These are phyloP conservation scores for Colletotrichum sp. DNA, from an alignment of 2,329 filamentous ascomycete species.

Conservation along the genomic window DNA sequence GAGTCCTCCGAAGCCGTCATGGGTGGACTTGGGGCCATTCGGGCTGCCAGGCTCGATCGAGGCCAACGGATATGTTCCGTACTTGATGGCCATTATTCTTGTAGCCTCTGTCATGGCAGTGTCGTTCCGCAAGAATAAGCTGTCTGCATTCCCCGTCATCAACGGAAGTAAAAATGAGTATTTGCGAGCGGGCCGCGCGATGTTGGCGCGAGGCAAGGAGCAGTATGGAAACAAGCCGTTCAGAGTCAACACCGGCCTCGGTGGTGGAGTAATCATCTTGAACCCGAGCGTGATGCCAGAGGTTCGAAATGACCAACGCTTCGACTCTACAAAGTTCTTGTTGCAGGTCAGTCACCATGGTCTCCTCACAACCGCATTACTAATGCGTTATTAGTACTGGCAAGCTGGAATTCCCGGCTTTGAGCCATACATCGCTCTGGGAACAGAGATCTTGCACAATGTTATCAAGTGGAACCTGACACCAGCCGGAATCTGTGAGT, in stretches of 20 bases:
- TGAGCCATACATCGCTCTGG: background rate
- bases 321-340: conserved; percentile 5
- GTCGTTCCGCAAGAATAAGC: background rate
- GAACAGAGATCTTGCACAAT: conserved; percentile 10
- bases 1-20: background rate
- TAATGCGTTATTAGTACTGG: background rate
- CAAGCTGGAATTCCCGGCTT: conserved; percentile 8
- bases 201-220: background rate
- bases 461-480: conserved; percentile 13
- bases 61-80: background rate
- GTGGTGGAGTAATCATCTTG: background rate
- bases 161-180: conserved; percentile 7
- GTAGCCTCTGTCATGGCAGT: background rate
- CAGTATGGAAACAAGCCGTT: background rate
- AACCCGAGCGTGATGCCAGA: background rate
- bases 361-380: background rate
- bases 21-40: background rate
- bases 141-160: background rate
- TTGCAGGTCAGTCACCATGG: background rate
- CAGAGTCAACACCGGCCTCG: conserved; percentile 4
- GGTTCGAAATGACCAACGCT: background rate
- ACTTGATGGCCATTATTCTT: background rate
- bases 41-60: background rate
- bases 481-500: background rate
- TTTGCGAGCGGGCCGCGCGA: background rate